Percentiles rank a stretch among this genome's conserved stretches.
Evolutionary conservation across 2,329 filamentous ascomycete species (phyloP).

Genomic region (Phaeosphaeriaceae sp.): DNA sequence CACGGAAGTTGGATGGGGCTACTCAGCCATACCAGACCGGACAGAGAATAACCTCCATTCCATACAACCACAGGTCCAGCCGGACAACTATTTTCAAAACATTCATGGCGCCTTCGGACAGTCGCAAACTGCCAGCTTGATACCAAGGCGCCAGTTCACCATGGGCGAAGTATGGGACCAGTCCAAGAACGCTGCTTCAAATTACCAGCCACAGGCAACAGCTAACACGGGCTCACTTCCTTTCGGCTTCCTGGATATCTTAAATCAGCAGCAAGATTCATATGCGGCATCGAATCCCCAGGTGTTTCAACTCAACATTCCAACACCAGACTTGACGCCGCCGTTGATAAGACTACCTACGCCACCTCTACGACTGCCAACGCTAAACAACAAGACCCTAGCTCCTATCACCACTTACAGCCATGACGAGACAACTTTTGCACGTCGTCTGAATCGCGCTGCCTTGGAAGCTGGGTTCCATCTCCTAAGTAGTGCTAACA

Average conservation of each 20-base stretch:
- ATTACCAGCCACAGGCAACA: constrained; percentile 9
- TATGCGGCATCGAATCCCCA: constrained; percentile 25
- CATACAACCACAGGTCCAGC: constrained; percentile 8
- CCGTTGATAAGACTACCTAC: constrained; percentile 33
- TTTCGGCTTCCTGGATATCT: constrained; percentile 41
- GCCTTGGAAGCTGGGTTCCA: constrained; percentile 69
- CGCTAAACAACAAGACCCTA: constrained; percentile 37
- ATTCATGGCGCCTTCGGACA: constrained; percentile 13
- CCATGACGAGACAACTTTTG: constrained; percentile 72
- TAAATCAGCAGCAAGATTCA: constrained; percentile 24
- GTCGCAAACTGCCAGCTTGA: constrained; percentile 7
- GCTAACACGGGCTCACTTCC: constrained; percentile 25
- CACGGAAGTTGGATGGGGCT: constrained; percentile 37
- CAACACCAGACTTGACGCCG: constrained; percentile 33
- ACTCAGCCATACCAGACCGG: constrained; percentile 16
- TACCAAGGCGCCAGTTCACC: constrained; percentile 22
- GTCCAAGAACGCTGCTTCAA: constrained; percentile 11
- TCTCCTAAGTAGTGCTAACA: constrained; percentile 60
- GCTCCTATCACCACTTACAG: constrained; percentile 63
- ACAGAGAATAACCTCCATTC: background rate
- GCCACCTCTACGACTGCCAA: constrained; percentile 21
- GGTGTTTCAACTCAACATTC: constrained; percentile 30
- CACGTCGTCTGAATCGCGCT: constrained; percentile 72
- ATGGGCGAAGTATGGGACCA: constrained; percentile 32
- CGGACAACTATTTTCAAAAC: constrained; percentile 22